These are phyloP conservation scores for Ustilago xerochloae DNA, from an alignment of 1,284 basidiomycete genomes.

Conservation along the genomic window DNA sequence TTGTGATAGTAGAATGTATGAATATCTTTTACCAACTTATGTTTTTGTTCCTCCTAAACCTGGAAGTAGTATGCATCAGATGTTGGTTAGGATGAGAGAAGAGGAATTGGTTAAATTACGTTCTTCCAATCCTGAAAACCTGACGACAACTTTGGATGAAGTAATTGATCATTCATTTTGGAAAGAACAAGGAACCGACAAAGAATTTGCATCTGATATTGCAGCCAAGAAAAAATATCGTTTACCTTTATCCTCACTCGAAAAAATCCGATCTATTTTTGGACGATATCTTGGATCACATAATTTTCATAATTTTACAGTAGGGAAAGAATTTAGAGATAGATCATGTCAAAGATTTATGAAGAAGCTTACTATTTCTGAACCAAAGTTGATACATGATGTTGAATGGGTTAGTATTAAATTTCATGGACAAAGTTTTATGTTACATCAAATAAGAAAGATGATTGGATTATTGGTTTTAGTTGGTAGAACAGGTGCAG, in stretches of 20 bases:
- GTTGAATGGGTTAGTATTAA: constrained; percentile 95
- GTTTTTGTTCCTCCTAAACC: constrained; percentile 91
- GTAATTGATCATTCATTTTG: constrained; percentile 64
- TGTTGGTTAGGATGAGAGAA: constrained; percentile 43
- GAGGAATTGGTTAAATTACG: constrained; percentile 9
- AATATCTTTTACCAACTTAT: constrained; percentile 95
- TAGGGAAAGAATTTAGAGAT: constrained; percentile 85
- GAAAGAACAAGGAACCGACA: constrained; percentile 41
- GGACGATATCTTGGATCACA: constrained; percentile 53
- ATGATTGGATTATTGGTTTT: constrained; percentile 93
- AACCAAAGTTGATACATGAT: constrained; percentile 78
- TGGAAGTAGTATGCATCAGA: constrained; percentile 67
- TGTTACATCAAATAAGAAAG: constrained; percentile 96
- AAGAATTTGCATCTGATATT: constrained; percentile 55
- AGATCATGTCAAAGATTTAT: constrained; percentile 79
- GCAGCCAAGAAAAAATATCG: constrained; percentile 61
- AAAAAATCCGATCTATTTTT: constrained; percentile 55
- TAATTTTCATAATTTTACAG: constrained; percentile 98
- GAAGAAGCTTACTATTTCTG: constrained; percentile 59
- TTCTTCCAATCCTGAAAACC: constrained; percentile 8
- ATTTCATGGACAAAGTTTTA: constrained; percentile 97
- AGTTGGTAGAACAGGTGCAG: constrained; percentile 55
- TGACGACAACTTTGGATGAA: constrained; percentile 21
- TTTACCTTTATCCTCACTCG: constrained; percentile 35
- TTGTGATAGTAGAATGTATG: constrained; percentile 89